Evolutionary conservation across 2,329 filamentous ascomycete species (phyloP).

Genomic region (Epichloe uncinata): DNA sequence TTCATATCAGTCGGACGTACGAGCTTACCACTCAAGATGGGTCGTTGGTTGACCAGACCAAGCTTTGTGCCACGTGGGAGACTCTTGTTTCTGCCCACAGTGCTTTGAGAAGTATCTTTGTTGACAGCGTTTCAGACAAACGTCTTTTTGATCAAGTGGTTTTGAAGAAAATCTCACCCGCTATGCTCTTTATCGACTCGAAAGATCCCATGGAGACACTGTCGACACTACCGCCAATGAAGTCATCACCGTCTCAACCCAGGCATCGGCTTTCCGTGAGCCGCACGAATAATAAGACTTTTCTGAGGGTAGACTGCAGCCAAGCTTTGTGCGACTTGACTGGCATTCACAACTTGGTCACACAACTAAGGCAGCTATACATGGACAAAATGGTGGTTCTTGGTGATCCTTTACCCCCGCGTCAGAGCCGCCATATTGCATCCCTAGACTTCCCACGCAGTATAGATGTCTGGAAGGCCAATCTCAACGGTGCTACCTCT

Average conservation of each 20-base stretch:
- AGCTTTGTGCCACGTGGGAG: conserved; percentile 37
- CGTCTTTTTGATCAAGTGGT: conserved; percentile 38
- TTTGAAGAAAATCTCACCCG: conserved; percentile 31
- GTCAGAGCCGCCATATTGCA: conserved; percentile 15
- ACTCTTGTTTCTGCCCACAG: conserved; percentile 31
- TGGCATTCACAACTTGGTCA: conserved; percentile 33
- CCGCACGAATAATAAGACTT: conserved; percentile 27
- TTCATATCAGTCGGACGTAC: conserved; percentile 33
- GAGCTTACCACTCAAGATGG: conserved; percentile 28
- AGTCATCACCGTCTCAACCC: conserved; percentile 24
- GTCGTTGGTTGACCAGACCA: conserved; percentile 26
- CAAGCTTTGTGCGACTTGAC: conserved; percentile 35
- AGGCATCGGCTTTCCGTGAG: conserved; percentile 39
- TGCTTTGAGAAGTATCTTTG: conserved; percentile 36
- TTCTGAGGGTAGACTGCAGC: conserved; percentile 37
- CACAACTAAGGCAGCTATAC: conserved; percentile 33
- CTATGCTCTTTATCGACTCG: conserved; percentile 40
- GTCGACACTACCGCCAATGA: conserved; percentile 28
- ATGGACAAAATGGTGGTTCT: conserved; percentile 20
- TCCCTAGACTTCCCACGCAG: conserved; percentile 19
- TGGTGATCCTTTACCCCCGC: conserved; percentile 12
- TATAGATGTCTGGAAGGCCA: conserved; percentile 32
- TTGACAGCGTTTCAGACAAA: conserved; percentile 33
- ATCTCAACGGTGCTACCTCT: conserved; percentile 23
- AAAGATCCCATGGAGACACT: conserved; percentile 23